phyloP scores from a whole-genome alignment of 140 eudicot genomes.

The Senecio squalidus region DNA sequence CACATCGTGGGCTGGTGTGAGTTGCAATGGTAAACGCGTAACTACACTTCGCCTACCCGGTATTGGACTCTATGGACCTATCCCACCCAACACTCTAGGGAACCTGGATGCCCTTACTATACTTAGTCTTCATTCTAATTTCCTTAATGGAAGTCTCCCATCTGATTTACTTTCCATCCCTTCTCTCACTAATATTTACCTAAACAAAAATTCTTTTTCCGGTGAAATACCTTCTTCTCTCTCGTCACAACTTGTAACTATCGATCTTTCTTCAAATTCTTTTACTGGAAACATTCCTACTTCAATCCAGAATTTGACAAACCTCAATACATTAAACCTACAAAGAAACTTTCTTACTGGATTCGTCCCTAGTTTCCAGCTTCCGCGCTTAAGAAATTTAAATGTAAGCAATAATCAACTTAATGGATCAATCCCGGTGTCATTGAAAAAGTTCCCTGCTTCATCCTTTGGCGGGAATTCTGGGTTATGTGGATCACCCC shows the following conservation, averaged over 20 bases:
- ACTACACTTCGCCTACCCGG: slow-evolving; percentile 64
- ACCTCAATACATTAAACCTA: slow-evolving; percentile 42
- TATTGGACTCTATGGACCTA: slow-evolving; percentile 59
- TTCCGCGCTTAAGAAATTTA: slow-evolving; percentile 35
- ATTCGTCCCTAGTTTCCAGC: slow-evolving; percentile 39
- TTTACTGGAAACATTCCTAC: slow-evolving; percentile 62
- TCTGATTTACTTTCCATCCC: slow-evolving; percentile 66
- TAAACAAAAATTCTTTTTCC: slow-evolving; percentile 56
- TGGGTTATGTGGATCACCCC: slow-evolving; percentile 72
- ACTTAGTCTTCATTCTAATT: slow-evolving; percentile 74
- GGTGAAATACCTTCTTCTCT: slow-evolving; percentile 69
- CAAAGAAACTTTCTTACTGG: slow-evolving; percentile 69
- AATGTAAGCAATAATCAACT: slow-evolving; percentile 66
- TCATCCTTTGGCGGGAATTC: slow-evolving; percentile 70
- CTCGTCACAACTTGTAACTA: slow-evolving; percentile 41
- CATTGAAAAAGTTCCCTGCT: slow-evolving; percentile 49
- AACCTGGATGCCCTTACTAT: slow-evolving; percentile 51
- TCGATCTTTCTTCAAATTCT: slow-evolving; percentile 81
- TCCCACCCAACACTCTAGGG: slow-evolving; percentile 70
- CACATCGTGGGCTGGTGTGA: slow-evolving; percentile 73
- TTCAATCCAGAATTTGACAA: slow-evolving; percentile 47
- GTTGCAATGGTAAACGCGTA: slow-evolving; percentile 53
- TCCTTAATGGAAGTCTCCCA: slow-evolving; percentile 67
- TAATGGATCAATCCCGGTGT: slow-evolving; percentile 67
- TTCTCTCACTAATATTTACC: slow-evolving; percentile 56